Evolutionary conservation across 768 basidiomycete species (phyloP).

Genomic region (Leccinum ochraceum): DNA sequence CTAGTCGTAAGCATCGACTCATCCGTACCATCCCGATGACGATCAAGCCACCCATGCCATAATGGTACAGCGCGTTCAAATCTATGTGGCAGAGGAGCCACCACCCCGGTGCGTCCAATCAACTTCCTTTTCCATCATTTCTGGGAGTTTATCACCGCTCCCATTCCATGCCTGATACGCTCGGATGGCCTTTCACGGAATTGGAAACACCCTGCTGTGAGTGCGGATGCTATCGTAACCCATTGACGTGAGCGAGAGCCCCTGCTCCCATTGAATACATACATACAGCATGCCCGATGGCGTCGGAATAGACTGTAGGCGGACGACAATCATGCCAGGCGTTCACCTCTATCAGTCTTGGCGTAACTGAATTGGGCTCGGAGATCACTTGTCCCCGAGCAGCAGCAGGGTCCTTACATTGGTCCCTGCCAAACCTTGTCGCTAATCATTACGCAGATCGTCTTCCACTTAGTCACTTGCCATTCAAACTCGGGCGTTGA

Average conservation of each 20-base stretch:
- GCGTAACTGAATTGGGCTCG: not conserved
- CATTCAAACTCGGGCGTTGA: not conserved
- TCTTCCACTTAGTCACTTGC: not conserved
- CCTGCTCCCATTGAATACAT: not conserved
- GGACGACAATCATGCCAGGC: slow-evolving; percentile 7
- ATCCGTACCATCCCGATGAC: not conserved
- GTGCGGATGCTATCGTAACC: not conserved
- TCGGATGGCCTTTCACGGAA: not conserved
- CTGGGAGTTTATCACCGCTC: not conserved
- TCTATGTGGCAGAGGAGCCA: not conserved
- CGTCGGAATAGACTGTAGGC: slow-evolving; percentile 11
- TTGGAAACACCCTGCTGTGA: slow-evolving; percentile 3
- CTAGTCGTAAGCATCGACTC: not conserved
- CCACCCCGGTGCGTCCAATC: not conserved
- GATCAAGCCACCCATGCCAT: not conserved
- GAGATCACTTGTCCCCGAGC: not conserved
- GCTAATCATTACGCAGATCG: not conserved
- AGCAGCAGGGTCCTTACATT: not conserved
- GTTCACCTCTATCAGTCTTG: not conserved
- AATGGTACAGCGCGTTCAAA: not conserved
- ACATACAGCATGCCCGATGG: slow-evolving; percentile 4
- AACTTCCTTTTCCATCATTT: not conserved
- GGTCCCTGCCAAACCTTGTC: not conserved
- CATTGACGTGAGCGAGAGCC: not conserved
- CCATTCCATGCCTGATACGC: not conserved